These are phyloP conservation scores for Syzygium oleosum DNA, from an alignment of 345 rosid species.

Conservation along the genomic window DNA sequence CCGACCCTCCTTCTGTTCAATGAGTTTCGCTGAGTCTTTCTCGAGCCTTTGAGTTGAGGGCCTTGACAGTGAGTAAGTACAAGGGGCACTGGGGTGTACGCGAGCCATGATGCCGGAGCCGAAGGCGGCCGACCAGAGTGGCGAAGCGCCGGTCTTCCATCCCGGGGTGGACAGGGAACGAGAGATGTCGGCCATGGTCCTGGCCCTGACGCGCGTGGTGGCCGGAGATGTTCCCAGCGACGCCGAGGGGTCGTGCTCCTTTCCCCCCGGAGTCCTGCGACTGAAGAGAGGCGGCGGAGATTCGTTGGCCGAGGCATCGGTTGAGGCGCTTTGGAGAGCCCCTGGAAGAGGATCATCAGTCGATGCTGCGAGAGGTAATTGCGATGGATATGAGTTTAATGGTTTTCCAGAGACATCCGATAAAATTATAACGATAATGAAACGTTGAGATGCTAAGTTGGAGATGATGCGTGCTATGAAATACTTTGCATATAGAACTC, in stretches of 20 bases:
- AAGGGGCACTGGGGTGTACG: not conserved
- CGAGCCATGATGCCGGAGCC: conserved; percentile 3
- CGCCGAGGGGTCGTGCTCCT: not conserved
- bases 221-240: conserved; percentile 32
- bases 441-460: not conserved
- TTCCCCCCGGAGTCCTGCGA: not conserved
- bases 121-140: conserved; percentile 32
- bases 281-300: not conserved
- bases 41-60: not conserved
- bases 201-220: conserved; percentile 70
- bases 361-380: not conserved
- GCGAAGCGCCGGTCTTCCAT: not conserved
- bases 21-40: not conserved
- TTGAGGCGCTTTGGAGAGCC: not conserved
- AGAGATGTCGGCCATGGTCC: conserved; percentile 72
- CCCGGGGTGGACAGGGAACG: conserved; percentile 21
- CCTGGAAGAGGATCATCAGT: not conserved
- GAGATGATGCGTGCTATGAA: not conserved
- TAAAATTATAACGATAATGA: not conserved
- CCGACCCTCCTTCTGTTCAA: not conserved
- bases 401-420: not conserved
- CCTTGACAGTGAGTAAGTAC: not conserved
- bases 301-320: not conserved
- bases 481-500: not conserved
- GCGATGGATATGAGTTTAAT: not conserved